These are phyloP conservation scores for Pichia californica DNA, from an alignment of 805 yeast species.

Conservation along the genomic window DNA sequence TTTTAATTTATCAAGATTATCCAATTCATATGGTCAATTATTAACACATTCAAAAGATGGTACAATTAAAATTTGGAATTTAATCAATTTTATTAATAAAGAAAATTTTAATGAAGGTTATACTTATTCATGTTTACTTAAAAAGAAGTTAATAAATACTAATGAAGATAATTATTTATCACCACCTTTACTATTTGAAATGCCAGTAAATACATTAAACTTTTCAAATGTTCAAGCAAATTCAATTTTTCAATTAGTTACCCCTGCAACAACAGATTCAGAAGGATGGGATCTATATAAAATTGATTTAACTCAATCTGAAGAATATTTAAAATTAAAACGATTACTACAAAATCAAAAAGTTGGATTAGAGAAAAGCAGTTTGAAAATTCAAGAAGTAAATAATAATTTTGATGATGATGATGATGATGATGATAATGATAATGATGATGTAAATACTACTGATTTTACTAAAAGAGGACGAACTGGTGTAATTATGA, in stretches of 20 bases:
- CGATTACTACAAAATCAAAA: conserved; percentile 24
- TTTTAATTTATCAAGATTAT: conserved; percentile 14
- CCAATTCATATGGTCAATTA: conserved; percentile 34
- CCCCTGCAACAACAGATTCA: conserved; percentile 62
- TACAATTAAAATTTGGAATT: conserved; percentile 40
- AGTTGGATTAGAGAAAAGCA: neutral
- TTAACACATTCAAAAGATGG: conserved; percentile 69
- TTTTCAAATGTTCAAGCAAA: conserved; percentile 56
- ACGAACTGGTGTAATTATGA: conserved; percentile 66
- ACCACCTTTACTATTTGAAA: conserved; percentile 31
- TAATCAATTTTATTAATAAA: conserved; percentile 17
- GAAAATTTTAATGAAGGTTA: conserved; percentile 4
- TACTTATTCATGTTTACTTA: conserved; percentile 12
- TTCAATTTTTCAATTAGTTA: conserved; percentile 29
- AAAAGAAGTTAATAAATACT: conserved; percentile 9
- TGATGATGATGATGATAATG: conserved; percentile 6
- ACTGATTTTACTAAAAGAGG: conserved; percentile 6
- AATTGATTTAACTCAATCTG: conserved; percentile 17
- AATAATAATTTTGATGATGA: conserved; percentile 5
- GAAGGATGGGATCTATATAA: conserved; percentile 58
- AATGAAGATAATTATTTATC: neutral
- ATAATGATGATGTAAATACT: neutral
- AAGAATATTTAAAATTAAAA: conserved; percentile 12
- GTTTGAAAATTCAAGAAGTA: conserved; percentile 10
- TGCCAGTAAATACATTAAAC: conserved; percentile 70